Base-by-base conservation (phyloP, 768 basidiomycete species). In the Tulasnella sp. region DNA sequence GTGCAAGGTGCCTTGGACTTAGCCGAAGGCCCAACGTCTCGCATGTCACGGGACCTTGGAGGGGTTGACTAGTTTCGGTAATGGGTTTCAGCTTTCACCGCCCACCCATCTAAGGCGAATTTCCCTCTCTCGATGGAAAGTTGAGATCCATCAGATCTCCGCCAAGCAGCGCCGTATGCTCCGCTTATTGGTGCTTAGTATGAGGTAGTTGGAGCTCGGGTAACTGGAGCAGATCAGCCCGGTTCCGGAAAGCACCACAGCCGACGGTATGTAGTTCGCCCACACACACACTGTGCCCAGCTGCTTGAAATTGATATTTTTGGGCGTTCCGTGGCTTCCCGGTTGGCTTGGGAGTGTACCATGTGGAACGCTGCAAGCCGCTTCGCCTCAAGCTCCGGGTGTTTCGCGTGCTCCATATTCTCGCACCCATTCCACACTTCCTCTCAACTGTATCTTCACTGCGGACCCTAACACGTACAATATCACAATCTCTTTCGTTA, bases 341-440 rank as follows among this genome's bases (percentile, higher is more conserved):
- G 61, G 61, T 67, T 11, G 61, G 29, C 29, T 67, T 67, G 61
- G 15, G 35, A 67, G 51, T 32, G 61, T 67, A 67, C 29, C 61
- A 67, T 67, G 61, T 67, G 61, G 61, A 67, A 67, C 61, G 61
- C 61, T 18, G 11, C 15, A 57, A 67, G 61, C 61, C 61, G 26
- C 61, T 67, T 67, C 29, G 32, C 61, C 61, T 3, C 61, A 67
- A 67, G 61, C 61, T 67, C 61, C 61, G 61, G 29, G 32, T 67
- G 15, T 26, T 18, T 67, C 61, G 51, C 51, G 51, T 51, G 51
- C 51, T 23, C 61, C 61, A 67, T 67, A 9, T 6, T 32, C 61
- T 67, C 11, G 15, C 61, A 67, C 32, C 44, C 4, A 29, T 67
- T 67, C 61, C 61, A 67, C 61, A 67, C 61, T 67, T 32, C 61